phyloP scores from a whole-genome alignment of 2,329 filamentous ascomycete genomes.

The Monosporascus sp. region DNA sequence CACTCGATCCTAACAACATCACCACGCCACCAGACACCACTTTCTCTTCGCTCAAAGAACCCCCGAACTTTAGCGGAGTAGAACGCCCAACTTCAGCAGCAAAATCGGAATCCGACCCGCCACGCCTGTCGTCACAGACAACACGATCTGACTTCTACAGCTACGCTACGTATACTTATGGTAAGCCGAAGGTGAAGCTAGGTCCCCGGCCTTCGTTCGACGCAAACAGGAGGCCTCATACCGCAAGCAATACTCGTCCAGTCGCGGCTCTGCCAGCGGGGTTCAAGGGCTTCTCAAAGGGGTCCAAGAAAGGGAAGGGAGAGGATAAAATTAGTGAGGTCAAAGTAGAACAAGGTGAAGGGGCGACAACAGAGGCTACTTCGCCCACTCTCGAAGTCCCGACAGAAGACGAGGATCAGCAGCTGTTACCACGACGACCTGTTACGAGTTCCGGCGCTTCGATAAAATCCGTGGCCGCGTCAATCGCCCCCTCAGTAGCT shows the following conservation, averaged over 20 bases:
- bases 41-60: constrained; percentile 45
- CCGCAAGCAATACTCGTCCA: constrained; percentile 59
- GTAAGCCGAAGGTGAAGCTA: constrained; percentile 80
- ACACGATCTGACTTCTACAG: constrained; percentile 45
- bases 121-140: constrained; percentile 48
- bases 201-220: constrained; percentile 78
- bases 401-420: constrained; percentile 25
- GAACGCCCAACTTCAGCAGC: constrained; percentile 40
- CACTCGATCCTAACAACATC: constrained; percentile 48
- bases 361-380: constrained; percentile 31
- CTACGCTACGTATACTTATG: constrained; percentile 43
- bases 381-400: constrained; percentile 29
- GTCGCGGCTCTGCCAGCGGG: constrained; percentile 76
- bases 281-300: constrained; percentile 64
- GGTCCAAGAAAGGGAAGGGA: constrained; percentile 45
- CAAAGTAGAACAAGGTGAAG: constrained; percentile 27
- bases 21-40: constrained; percentile 43
- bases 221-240: constrained; percentile 54
- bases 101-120: constrained; percentile 31
- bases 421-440: constrained; percentile 32
- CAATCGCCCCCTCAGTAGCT: constrained; percentile 33
- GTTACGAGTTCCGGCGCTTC: constrained; percentile 41
- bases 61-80: constrained; percentile 46
- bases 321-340: constrained; percentile 25
- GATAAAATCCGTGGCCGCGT: constrained; percentile 35